Conservation (phyloP, 225 moss, liverwort and hornwort genomes). For the Bryum argenteum region DNA sequence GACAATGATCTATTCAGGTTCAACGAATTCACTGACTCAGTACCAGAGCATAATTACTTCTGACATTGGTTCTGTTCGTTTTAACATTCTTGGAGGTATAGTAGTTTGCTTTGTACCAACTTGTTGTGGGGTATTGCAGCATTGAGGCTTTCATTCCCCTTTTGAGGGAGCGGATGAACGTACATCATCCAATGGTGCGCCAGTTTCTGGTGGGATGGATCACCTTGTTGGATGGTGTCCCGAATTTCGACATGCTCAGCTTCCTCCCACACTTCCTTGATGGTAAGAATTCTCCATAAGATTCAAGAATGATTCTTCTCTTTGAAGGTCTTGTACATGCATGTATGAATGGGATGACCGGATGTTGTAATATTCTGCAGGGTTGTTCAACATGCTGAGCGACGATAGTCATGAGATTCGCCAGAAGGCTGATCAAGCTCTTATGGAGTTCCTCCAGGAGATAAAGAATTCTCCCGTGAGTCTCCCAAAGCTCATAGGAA, state of each 20-base stretch:
- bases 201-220: slow-evolving; percentile 73
- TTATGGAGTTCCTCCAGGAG: slow-evolving; percentile 86
- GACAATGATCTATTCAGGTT: slow-evolving; percentile 76
- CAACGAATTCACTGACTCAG: slow-evolving; percentile 3
- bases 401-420: slow-evolving; percentile 87
- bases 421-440: slow-evolving; percentile 90
- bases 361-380: slow-evolving; percentile 39
- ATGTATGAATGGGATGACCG: slow-evolving; percentile 1
- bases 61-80: neutral
- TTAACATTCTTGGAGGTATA: neutral
- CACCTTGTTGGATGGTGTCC: slow-evolving; percentile 66
- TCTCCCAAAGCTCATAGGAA: slow-evolving; percentile 6
- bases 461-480: slow-evolving; percentile 89
- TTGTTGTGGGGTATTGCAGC: slow-evolving; percentile 38
- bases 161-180: slow-evolving; percentile 72
- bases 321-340: neutral
- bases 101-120: slow-evolving; percentile 1
- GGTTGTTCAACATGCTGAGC: slow-evolving; percentile 96
- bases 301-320: neutral
- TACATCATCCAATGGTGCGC: slow-evolving; percentile 58
- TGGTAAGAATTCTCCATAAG: slow-evolving; percentile 37
- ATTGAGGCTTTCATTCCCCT: slow-evolving; percentile 67
- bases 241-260: slow-evolving; percentile 69
- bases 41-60: neutral
- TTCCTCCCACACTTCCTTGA: slow-evolving; percentile 73